Base-by-base conservation (phyloP, 2,329 filamentous ascomycete species). In the Periconia sp. region DNA sequence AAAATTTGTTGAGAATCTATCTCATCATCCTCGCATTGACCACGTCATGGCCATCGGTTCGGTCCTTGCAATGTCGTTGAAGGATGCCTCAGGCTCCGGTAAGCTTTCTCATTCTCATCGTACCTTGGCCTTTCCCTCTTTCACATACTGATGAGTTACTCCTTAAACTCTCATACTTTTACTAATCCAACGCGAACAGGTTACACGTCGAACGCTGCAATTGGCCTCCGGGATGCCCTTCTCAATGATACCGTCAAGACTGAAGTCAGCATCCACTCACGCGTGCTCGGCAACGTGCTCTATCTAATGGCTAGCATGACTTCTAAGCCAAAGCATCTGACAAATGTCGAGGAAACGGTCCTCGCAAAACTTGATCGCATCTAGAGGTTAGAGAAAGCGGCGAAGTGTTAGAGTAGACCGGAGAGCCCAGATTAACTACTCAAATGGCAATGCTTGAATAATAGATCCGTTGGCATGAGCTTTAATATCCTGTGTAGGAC, bases 41-140 rank as follows among this genome's bases (percentile, higher is more conserved):
- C 82, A 85, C 6, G 82, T 87, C 0, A 88, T 89, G 73, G 86
- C 88, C 0, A 71, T 94, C 1, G 89, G 89, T 0, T 87, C 82
- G 2, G 86, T 94, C 1, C 73, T 94, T 9, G 85, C 86, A 0
- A 84, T 95, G 25, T 75, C 75, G 10, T 53, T 85, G 16, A 70
- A 72, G 28, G 80, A 83, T 56, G 61, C 69, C 3, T 60, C 65
- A 21, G 78, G 76, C 15, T 72, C 70, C 13, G 70, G 75, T 75
- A 66, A 57, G 69, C 61, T 25, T 3, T 29, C 26, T 21, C 11
- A 23, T 22, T 25, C 18, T 16, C 13, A 24, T 25, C 24, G 28
- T 45, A 40, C 42, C 33, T 15, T 24, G 15, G 19, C 11, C n/a
- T n/a, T n/a, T n/a, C n/a, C n/a, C n/a, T n/a, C n/a, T n/a, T n/a